Conservation (phyloP, 768 basidiomycete species). For the Leccinum boreale region DNA sequence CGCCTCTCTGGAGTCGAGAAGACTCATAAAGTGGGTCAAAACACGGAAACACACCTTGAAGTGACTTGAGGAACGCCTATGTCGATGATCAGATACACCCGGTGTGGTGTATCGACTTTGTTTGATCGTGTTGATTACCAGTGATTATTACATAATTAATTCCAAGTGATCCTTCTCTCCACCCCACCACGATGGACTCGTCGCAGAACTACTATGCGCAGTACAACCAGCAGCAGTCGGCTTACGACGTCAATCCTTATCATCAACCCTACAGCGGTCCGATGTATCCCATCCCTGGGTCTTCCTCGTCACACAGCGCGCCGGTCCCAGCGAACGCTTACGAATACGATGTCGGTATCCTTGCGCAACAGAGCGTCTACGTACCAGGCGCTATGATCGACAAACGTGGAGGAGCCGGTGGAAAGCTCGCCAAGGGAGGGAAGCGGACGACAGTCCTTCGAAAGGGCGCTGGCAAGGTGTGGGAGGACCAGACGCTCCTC, state of each 20-base stretch:
- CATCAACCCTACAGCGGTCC: conserved; percentile 79
- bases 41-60: conserved; percentile 38
- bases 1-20: neutral
- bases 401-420: conserved; percentile 80
- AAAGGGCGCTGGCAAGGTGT: conserved; percentile 94
- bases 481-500: conserved; percentile 96
- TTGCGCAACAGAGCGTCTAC: conserved; percentile 89
- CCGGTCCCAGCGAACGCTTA: conserved; percentile 88
- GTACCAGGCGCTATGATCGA: conserved; percentile 90
- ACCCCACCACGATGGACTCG: conserved; percentile 21
- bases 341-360: conserved; percentile 88
- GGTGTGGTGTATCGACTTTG: conserved; percentile 11
- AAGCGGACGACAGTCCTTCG: conserved; percentile 92
- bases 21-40: neutral
- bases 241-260: conserved; percentile 71
- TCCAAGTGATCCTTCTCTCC: neutral
- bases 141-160: conserved; percentile 14
- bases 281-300: conserved; percentile 61
- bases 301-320: conserved; percentile 65
- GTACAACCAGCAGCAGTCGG: conserved; percentile 51
- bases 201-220: conserved; percentile 46
- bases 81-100: conserved; percentile 23
- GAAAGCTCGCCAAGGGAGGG: conserved; percentile 83
- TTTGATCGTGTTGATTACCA: conserved; percentile 30
- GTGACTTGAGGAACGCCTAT: conserved; percentile 29